A percentile compares a stretch with the other conserved stretches of the same genome.
Evolutionary conservation across 2,329 filamentous ascomycete species (phyloP).

Genomic region (Catunica adiposa): DNA sequence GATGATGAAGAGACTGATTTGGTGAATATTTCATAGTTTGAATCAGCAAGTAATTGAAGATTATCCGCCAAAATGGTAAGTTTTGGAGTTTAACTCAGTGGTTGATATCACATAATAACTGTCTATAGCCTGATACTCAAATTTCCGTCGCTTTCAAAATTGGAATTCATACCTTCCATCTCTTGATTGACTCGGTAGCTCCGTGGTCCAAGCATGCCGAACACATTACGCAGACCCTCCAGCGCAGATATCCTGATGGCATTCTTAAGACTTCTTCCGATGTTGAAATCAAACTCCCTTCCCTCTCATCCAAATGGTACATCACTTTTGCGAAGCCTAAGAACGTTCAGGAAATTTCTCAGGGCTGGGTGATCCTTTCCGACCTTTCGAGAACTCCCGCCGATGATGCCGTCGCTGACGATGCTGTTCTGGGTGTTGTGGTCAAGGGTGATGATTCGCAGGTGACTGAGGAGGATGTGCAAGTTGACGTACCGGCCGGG

Average conservation of each 20-base stretch:
- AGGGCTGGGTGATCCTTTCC: conserved; percentile 34
- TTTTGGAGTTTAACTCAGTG: not conserved
- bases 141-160: conserved; percentile 58
- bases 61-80: conserved; percentile 1
- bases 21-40: no score
- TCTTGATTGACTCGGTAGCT: conserved; percentile 44
- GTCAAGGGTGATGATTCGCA: conserved; percentile 21
- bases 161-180: conserved; percentile 51
- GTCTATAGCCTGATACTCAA: conserved; percentile 22
- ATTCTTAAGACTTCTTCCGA: conserved; percentile 23
- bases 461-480: conserved; percentile 26
- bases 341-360: conserved; percentile 27
- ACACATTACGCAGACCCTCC: conserved; percentile 41
- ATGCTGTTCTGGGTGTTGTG: conserved; percentile 33
- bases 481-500: conserved; percentile 28
- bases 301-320: conserved; percentile 22
- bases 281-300: conserved; percentile 23
- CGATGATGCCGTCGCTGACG: conserved; percentile 30
- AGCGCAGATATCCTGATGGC: conserved; percentile 38
- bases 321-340: conserved; percentile 32
- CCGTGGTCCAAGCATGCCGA: conserved; percentile 40
- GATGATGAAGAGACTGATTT: no score
- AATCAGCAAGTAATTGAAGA: no score
- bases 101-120: not conserved
- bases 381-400: conserved; percentile 26